Evolutionary conservation across 768 basidiomycete species (phyloP), one percentile per base, ranked within the genome.

Genomic region (Dioszegia crocea): DNA sequence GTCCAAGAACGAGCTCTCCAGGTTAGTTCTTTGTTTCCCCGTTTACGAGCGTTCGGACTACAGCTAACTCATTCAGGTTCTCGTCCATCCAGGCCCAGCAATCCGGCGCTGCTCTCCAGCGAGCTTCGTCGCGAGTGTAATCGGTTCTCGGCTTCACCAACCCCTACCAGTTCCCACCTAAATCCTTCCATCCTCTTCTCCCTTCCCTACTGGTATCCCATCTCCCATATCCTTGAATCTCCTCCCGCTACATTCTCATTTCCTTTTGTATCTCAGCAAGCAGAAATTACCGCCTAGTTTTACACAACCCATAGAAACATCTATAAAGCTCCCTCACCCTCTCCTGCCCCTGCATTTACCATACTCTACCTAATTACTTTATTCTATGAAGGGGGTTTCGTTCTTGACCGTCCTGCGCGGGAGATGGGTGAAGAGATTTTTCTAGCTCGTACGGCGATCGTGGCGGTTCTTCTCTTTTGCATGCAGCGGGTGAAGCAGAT

Each of bases 1-100:
- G 76, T 74, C 69, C 36, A 87, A 71, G 60, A 71, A 71, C 66
- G 77, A 77, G 72, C 74, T 77, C 62, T 61, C 64, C 31, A 57
- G 70, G 67, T 68, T 23, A 58, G 67, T 63, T n/a, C n/a, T n/a
- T n/a, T n/a, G n/a, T n/a, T n/a, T n/a, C n/a, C n/a, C n/a, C n/a
- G n/a, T n/a, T 17, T 57, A 26, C 14, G 26, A 51, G 33, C 19
- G 29, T 16, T 5, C 17, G 12, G 19, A 45, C 31, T 39, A 3
- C 11, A 46, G 45, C 62, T 68, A 57, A 64, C 47, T 21, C 19
- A 6, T 6, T 33, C 46, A 64, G 63, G 57, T 70, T 70, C 68
- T 73, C 68, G 14, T 69, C 66, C 44, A 74, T 74, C 64, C 75
- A 76, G 63, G 73, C 75, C 57, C 73, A 76, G 54, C 75, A 76